A percentile compares a stretch with the other conserved stretches of the same genome.
Conservation (phyloP, 768 basidiomycete genomes). For the Ramaria rubella region DNA sequence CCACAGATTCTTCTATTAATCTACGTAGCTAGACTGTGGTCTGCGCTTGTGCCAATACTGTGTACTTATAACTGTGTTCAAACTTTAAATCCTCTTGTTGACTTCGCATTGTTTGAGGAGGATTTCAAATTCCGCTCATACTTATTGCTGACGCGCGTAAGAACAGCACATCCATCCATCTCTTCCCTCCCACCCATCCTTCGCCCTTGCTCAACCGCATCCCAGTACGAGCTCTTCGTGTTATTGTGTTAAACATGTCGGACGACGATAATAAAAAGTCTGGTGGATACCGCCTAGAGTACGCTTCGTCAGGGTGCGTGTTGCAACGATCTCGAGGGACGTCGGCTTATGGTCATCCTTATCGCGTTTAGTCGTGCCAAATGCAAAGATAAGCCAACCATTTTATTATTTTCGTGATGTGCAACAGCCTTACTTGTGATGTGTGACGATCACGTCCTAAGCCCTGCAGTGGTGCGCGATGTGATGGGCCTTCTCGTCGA, state of each 20-base stretch:
- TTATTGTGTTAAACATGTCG: constrained; percentile 24
- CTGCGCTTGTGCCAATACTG: no score
- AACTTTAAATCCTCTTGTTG: no score
- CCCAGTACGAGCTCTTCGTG: not conserved
- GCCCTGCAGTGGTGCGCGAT: constrained; percentile 57
- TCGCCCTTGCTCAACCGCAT: not conserved
- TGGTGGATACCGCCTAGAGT: constrained; percentile 69
- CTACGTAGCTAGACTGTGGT: no score
- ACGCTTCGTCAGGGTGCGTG: constrained; percentile 43
- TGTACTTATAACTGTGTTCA: no score
- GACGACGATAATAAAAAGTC: constrained; percentile 40
- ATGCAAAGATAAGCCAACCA: constrained; percentile 60
- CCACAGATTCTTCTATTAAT: no score
- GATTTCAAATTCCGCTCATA: constrained; percentile 8
- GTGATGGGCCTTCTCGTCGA: not conserved
- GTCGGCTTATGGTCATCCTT: not conserved
- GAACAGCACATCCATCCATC: not conserved
- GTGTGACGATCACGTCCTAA: constrained; percentile 52
- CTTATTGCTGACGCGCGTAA: not conserved
- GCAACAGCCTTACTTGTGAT: constrained; percentile 5
- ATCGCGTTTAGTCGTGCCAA: constrained; percentile 42
- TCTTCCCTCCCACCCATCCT: not conserved
- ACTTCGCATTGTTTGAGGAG: no score
- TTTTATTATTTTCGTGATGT: not conserved
- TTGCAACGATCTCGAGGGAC: not conserved